Conservation (phyloP, 495 filamentous ascomycete species). For the Hapsidospora chrysogenum region DNA sequence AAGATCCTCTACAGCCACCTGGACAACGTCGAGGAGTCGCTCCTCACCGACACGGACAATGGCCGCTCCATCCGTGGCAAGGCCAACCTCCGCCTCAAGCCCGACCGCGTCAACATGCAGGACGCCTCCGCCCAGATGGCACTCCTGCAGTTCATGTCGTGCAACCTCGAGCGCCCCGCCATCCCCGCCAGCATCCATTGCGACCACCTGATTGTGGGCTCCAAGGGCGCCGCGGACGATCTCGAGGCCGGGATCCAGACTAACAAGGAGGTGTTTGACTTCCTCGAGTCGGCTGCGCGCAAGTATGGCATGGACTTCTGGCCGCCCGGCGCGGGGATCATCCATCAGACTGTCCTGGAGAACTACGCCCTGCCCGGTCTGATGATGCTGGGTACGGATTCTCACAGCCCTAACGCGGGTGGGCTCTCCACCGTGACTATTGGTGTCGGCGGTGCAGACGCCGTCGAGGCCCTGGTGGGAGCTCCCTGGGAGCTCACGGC, state of each 20-base stretch:
- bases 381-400: conserved; percentile 99
- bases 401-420: conserved; percentile 92
- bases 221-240: conserved; percentile 77
- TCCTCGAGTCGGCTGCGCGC: conserved; percentile 83
- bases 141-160: conserved; percentile 95
- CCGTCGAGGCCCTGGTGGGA: conserved; percentile 90
- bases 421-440: conserved; percentile 90
- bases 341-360: conserved; percentile 95
- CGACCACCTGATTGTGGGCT: conserved; percentile 96
- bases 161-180: conserved; percentile 75
- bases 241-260: conserved; percentile 72
- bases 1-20: conserved; percentile 97
- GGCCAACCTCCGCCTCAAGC: conserved; percentile 93
- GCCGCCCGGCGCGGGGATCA: conserved; percentile 97
- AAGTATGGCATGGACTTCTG: conserved; percentile 98
- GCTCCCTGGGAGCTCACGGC: conserved; percentile 96
- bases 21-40: conserved; percentile 68
- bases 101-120: conserved; percentile 96
- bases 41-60: conserved; percentile 64
- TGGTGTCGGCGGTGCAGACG: conserved; percentile 93
- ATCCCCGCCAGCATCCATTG: conserved; percentile 97
- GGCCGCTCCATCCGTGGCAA: conserved; percentile 66
- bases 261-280: conserved; percentile 96
- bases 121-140: conserved; percentile 99
- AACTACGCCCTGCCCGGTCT: conserved; percentile 94